These are phyloP conservation scores for Marasmius oreades DNA, from an alignment of 1,284 basidiomycete genomes.

Conservation along the genomic window DNA sequence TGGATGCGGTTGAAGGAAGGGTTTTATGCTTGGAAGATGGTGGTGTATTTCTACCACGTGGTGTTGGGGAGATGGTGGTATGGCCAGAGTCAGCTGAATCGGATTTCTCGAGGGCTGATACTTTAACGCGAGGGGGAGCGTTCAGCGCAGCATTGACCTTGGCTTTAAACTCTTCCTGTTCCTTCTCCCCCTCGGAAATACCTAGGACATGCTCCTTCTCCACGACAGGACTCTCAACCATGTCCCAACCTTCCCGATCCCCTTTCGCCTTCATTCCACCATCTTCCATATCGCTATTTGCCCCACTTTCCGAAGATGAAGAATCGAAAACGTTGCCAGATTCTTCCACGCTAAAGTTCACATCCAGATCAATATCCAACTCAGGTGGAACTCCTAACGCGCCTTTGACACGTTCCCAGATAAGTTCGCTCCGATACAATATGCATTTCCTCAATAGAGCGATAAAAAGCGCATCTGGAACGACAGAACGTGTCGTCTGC, in stretches of 20 bases:
- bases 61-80: slow-evolving; percentile 4
- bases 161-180: background rate
- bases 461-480: slow-evolving; percentile 62
- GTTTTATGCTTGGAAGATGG: background rate
- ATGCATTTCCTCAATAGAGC: slow-evolving; percentile 63
- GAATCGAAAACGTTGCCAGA: slow-evolving; percentile 21
- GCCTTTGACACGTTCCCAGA: slow-evolving; percentile 80
- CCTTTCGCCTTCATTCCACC: slow-evolving; percentile 31
- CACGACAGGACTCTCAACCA: slow-evolving; percentile 7
- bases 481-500: slow-evolving; percentile 51
- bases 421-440: slow-evolving; percentile 65
- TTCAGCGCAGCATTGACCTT: slow-evolving; percentile 3
- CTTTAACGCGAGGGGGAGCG: background rate
- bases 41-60: background rate
- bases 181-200: background rate
- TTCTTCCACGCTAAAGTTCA: slow-evolving; percentile 38
- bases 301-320: slow-evolving; percentile 19
- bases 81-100: background rate
- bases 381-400: slow-evolving; percentile 76
- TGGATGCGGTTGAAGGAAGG: background rate
- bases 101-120: background rate
- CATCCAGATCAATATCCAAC: slow-evolving; percentile 66
- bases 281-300: slow-evolving; percentile 30
- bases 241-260: slow-evolving; percentile 41
- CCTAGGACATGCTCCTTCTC: slow-evolving; percentile 16